Evolutionary conservation across 306 rosid genomes (phyloP), one percentile per base, ranked within the genome.

Genomic region (Dalbergia cultrata): DNA sequence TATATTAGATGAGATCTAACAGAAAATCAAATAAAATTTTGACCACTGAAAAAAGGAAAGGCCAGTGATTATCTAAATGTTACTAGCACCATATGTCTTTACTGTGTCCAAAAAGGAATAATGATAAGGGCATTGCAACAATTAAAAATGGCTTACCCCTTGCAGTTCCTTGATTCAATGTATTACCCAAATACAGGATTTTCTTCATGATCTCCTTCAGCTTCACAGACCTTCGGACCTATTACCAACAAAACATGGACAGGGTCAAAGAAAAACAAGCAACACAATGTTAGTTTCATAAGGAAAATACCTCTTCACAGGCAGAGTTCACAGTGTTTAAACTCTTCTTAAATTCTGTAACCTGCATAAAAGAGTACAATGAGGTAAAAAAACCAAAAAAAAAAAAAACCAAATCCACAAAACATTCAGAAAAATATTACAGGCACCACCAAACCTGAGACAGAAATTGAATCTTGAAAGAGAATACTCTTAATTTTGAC

Each of bases 121-220:
- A 65, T 62, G 76, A 70, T 22, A 70, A 53, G 41, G 56, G 65
- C 56, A 74, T 33, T 78, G 56, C 57, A 59, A 35, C 57, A 34
- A 76, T 35, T 9, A 43, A 22, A 82, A 73, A 64, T 75, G 10
- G 80, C 92, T 82, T 84, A 90, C 99, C 99, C 90, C 99, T 96
- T 19, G 98, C 98, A 44, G 98, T 96, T 88, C 99, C 99, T 86
- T 96, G 94, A 86, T 96, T 96, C 84, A 96, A 83, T 70, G 97
- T 92, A 76, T 96, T 96, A 58, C 99, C 99, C 85, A 96, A 86
- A 78, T 81, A 92, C 35, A 96, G 97, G 80, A 96, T 96, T 82
- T 87, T 92, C 87, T 87, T 89, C 98, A 93, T 83, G 66, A 96
- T 88, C 54, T 93, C 98, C 92, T 93, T 96, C 83, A 96, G 80